phyloP scores from a whole-genome alignment of 306 rosid genomes.

The Boehmeria nivea region DNA sequence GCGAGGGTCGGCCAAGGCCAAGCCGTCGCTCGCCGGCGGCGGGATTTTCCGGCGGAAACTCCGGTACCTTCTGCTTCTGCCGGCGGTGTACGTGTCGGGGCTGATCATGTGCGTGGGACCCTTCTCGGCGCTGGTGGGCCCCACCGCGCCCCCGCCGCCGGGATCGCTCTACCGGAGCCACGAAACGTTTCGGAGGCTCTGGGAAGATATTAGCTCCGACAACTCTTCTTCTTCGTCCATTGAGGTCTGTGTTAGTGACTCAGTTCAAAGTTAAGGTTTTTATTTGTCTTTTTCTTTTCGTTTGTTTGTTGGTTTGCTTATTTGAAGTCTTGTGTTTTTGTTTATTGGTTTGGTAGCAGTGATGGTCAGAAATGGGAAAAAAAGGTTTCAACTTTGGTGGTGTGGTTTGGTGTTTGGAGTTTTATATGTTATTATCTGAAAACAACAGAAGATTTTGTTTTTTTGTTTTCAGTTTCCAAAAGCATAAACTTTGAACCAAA shows the following conservation, averaged over 20 bases:
- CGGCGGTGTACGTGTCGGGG: conserved; percentile 75
- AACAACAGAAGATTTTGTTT: not conserved
- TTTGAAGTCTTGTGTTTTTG: too few species aligned
- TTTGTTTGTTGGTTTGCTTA: too few species aligned
- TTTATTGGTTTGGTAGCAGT: too few species aligned
- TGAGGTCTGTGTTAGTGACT: too few species aligned
- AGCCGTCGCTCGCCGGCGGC: conserved; percentile 43
- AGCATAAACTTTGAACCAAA: too few species aligned
- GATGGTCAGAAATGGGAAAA: too few species aligned
- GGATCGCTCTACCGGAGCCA: conserved; percentile 81
- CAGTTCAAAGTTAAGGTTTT: too few species aligned
- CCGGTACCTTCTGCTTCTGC: conserved; percentile 64
- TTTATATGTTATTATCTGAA: not conserved
- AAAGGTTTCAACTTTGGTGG: too few species aligned
- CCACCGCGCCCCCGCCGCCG: conserved; percentile 51
- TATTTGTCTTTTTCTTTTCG: too few species aligned
- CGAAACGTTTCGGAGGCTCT: conserved; percentile 48
- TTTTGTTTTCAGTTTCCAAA: not conserved
- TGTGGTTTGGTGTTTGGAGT: too few species aligned
- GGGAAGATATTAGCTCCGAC: conserved; percentile 53
- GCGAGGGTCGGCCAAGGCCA: conserved; percentile 52
- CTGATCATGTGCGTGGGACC: conserved; percentile 85
- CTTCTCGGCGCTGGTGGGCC: conserved; percentile 57
- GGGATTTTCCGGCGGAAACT: conserved; percentile 55
- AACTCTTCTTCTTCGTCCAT: conserved; percentile 73